Percentiles rank a stretch among this genome's conserved stretches.
Evolutionary conservation across 371 early-diverging fungal species (phyloP).

Genomic region (Saksenaea vasiformis): DNA sequence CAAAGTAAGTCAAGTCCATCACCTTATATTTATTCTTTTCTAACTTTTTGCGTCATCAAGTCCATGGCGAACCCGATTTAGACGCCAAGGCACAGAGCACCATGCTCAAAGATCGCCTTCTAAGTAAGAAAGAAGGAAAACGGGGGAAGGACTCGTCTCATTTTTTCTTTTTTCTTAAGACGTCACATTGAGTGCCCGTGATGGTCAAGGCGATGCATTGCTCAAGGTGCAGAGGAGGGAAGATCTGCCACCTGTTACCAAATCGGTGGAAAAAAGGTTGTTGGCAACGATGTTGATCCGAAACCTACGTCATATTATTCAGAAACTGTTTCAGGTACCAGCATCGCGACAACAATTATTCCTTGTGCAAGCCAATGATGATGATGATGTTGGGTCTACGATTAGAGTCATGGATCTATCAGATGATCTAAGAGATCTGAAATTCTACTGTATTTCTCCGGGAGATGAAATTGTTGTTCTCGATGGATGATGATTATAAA

Average conservation of each 20-base stretch:
- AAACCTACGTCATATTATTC: conserved; percentile 41
- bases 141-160: not conserved
- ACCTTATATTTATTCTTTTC: not conserved
- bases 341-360: conserved; percentile 34
- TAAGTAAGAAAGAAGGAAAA: conserved; percentile 26
- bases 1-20: conserved; percentile 32
- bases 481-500: not conserved
- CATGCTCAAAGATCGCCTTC: conserved; percentile 66
- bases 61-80: conserved; percentile 60
- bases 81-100: conserved; percentile 25
- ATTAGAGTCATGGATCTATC: conserved; percentile 36
- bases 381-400: no score
- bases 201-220: not conserved
- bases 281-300: conserved; percentile 50
- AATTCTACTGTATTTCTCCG: conserved; percentile 34
- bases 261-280: conserved; percentile 46
- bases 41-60: conserved; percentile 8
- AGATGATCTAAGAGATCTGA: conserved; percentile 48
- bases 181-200: conserved; percentile 12
- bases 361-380: conserved; percentile 18
- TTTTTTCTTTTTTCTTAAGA: conserved; percentile 2
- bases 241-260: conserved; percentile 24
- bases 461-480: conserved; percentile 11
- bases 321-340: conserved; percentile 37
- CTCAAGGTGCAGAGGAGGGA: conserved; percentile 10